Percentiles rank a stretch among this genome's conserved stretches.
Evolutionary conservation across 192 early-diverging fungal genomes (phyloP).

Genomic region (Funneliformis mosseae): DNA sequence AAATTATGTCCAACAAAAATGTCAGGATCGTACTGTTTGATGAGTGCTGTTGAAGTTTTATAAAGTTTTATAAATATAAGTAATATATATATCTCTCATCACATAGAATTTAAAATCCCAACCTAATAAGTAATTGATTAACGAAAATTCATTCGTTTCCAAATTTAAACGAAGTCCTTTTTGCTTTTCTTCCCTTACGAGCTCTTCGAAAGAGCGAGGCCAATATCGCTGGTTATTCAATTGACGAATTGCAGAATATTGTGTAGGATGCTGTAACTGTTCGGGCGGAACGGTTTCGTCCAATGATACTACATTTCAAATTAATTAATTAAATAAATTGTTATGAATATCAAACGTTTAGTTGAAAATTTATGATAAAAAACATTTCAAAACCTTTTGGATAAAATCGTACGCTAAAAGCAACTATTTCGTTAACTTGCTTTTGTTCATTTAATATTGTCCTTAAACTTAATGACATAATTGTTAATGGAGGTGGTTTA

Average conservation of each 20-base stretch:
- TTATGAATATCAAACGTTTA: background rate
- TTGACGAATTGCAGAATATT: slow-evolving; percentile 76
- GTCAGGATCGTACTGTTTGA: slow-evolving; percentile 86
- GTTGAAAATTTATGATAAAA: background rate
- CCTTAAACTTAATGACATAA: slow-evolving; percentile 85
- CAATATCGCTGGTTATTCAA: slow-evolving; percentile 66
- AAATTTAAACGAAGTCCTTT: slow-evolving; percentile 18
- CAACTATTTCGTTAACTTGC: slow-evolving; percentile 89
- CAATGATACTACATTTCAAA: slow-evolving; percentile 44
- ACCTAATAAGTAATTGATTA: slow-evolving; percentile 81
- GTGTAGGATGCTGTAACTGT: slow-evolving; percentile 41
- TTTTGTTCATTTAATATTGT: slow-evolving; percentile 81
- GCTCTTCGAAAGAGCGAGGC: slow-evolving; percentile 76
- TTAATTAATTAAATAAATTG: background rate
- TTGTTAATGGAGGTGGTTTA: slow-evolving; percentile 74
- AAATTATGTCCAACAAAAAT: slow-evolving; percentile 97
- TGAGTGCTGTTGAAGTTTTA: slow-evolving; percentile 51
- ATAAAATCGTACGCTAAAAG: slow-evolving; percentile 75
- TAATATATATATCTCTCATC: slow-evolving; percentile 7
- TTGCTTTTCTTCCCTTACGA: background rate
- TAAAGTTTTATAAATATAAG: background rate
- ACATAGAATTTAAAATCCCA: background rate
- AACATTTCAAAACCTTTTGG: slow-evolving; percentile 53
- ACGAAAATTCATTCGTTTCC: slow-evolving; percentile 66
- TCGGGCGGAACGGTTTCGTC: slow-evolving; percentile 52